Evolutionary conservation across 108 stramenopile genomes (phyloP), one percentile per base, ranked within the genome.

Genomic region (Skeletonema costatum): DNA sequence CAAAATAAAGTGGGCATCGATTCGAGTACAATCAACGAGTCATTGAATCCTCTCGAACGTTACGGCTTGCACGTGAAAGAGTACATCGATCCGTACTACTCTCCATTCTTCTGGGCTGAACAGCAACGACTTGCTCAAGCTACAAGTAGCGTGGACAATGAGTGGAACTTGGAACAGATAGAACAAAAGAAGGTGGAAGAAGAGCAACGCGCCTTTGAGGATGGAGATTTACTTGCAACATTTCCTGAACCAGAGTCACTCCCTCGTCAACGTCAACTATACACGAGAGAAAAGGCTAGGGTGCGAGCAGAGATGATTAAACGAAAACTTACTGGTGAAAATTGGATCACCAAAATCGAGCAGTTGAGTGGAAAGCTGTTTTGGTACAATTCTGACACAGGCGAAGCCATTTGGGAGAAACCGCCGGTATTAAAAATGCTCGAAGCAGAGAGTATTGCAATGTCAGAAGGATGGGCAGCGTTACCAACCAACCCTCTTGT

Each of bases 361-460:
- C 89, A 82, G 25, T 10, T 78, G 21, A 81, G 87, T 32, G 77
- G 89, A 19, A 67, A 63, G 14, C 75, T 76, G 0, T 94, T 93
- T 38, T 96, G 88, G 89, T 92, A 93, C 80, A 94, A 96, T 67
- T 71, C 64, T 46, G 96, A 96, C 77, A 92, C 93, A n/a, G 96
- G 92, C 13, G 96, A 96, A 80, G 90, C 92, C 1, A 59, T 78
- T 4, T 92, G 90, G 89, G 88, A 93, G 35, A 93, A 85, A 69
- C 96, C 96, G 9, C 32, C 14, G 19, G 84, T 90, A 8, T 66
- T 96, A 32, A 46, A 84, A 32, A 90, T 91, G 70, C 70, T 92
- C 14, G 88, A 93, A 58, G 92, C 84, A 38, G 62, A 86, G 44
- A 80, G 78, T 31, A 9, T 71, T 32, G 92, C 95, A 17, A 39